Conservation (phyloP, 1,284 basidiomycete species). For the Inonotus obliquus region DNA sequence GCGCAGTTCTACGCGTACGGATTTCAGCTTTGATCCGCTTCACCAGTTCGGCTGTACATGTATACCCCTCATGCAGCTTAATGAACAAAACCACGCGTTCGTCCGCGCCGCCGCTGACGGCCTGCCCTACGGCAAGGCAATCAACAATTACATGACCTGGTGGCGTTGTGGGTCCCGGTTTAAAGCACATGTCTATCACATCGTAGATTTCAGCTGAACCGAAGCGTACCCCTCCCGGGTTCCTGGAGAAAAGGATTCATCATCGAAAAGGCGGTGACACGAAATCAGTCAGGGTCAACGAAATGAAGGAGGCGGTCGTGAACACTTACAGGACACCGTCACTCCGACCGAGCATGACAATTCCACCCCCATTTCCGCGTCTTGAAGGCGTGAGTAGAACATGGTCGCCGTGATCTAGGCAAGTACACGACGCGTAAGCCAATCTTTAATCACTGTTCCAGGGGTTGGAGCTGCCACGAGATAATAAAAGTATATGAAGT, state of each 20-base stretch:
- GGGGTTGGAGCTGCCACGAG: not conserved
- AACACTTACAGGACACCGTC: constrained; percentile 71
- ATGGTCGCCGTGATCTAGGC: constrained; percentile 71
- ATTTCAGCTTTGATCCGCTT: constrained; percentile 61
- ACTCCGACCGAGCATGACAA: constrained; percentile 81
- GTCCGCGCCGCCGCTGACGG: constrained; percentile 65
- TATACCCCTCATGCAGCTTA: constrained; percentile 54
- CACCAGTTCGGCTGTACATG: constrained; percentile 48
- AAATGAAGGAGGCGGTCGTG: constrained; percentile 17
- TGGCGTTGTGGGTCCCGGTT: constrained; percentile 29
- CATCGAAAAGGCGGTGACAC: constrained; percentile 22
- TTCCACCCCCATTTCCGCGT: constrained; percentile 67
- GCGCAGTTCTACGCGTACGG: constrained; percentile 59
- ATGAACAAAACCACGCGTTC: constrained; percentile 84
- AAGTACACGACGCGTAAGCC: constrained; percentile 3
- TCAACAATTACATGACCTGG: constrained; percentile 54
- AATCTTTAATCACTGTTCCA: not conserved
- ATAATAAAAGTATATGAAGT: constrained; percentile 2
- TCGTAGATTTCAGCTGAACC: constrained; percentile 85
- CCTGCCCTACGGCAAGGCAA: constrained; percentile 73
- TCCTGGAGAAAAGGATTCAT: constrained; percentile 37
- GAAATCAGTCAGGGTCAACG: constrained; percentile 16
- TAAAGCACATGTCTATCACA: constrained; percentile 66
- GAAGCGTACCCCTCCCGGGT: constrained; percentile 84
- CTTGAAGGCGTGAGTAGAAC: constrained; percentile 63